Evolutionary conservation across 1,139 yeast species (phyloP), one percentile per base, ranked within the genome.

Genomic region (Keqinozyma sinolaborantium): DNA sequence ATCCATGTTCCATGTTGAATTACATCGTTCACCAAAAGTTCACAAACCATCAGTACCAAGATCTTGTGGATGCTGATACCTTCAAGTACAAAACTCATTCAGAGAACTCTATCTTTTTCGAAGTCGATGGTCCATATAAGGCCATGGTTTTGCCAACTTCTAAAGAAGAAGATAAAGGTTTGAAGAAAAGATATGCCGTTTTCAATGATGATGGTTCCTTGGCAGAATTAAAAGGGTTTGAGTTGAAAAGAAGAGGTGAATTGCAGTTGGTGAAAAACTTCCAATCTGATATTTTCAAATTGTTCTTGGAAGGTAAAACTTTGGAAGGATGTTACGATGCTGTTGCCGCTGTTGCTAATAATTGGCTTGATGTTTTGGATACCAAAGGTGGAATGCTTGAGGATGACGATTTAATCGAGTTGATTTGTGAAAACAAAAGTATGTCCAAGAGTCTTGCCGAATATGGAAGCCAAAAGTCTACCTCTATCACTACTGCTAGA

Each of bases 81-180:
- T 74, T 78, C 54, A 77, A 75, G 42, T 92, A 90, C 56, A 77
- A 80, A 33, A 83, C 90, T 0, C 75, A 73, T 35, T 80, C 94
- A 14, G 98, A 94, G 50, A 94, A 94, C 56, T 84, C 97, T 14
- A 94, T 94, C 56, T 92, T 92, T 59, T 94, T 94, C 48, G 99
- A 94, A 57, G 96, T 94, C 16, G 99, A 94, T 65, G 99, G 99
- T 9, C 99, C 99, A 1, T 94, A 94, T 57, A 84, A 80, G 48
- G 98, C 98, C 0, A 94, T 94, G 98, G 77, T 94, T 38, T 70
- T 94, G 36, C 99, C 99, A 7, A 88, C 98, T 0, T 92, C 98
- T 0, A 87, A 87, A 45, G 98, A 94, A 56, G 98, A 92, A 65
- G 97, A 96, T 30, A 90, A 90, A 58, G 97, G 96, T 45, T 71